Evolutionary conservation across 31 red algal genomes (phyloP).

Genomic region (Porphyra umbilicalis): DNA sequence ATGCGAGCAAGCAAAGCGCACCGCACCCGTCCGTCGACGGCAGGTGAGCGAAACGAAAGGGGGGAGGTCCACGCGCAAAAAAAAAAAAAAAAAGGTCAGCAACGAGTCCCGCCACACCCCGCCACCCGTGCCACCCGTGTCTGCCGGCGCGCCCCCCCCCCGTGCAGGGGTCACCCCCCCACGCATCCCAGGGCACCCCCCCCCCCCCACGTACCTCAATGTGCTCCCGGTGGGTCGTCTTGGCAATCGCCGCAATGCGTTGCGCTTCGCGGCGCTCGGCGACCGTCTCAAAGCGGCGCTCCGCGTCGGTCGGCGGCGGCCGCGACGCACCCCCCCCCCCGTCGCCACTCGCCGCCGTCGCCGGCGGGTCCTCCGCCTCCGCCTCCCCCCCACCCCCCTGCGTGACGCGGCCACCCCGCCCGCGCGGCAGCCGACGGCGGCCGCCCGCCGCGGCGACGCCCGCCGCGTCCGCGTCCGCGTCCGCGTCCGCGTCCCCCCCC

Average conservation of each 20-base stretch:
- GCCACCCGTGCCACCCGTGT: background rate
- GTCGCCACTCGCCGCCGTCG: background rate
- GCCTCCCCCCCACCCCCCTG: background rate
- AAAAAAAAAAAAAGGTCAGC: no score
- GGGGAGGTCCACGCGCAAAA: no score
- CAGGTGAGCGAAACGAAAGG: no score
- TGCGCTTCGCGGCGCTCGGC: background rate
- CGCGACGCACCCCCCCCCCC: background rate
- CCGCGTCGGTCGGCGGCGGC: background rate
- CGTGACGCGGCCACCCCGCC: no score
- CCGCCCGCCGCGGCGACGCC: background rate
- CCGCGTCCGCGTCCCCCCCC: background rate
- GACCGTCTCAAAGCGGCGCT: background rate
- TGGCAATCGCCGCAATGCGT: background rate
- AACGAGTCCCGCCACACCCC: background rate
- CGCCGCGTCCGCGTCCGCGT: background rate
- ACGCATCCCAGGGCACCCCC: no score
- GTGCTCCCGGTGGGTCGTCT: background rate
- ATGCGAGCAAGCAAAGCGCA: background rate
- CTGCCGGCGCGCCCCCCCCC: background rate
- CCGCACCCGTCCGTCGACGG: background rate
- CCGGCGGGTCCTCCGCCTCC: background rate
- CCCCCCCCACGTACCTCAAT: conserved; percentile 6
- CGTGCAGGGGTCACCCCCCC: no score
- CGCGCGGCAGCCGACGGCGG: no score